These are phyloP conservation scores for Lactifluus pinguis DNA, from an alignment of 768 basidiomycete genomes.

Conservation along the genomic window DNA sequence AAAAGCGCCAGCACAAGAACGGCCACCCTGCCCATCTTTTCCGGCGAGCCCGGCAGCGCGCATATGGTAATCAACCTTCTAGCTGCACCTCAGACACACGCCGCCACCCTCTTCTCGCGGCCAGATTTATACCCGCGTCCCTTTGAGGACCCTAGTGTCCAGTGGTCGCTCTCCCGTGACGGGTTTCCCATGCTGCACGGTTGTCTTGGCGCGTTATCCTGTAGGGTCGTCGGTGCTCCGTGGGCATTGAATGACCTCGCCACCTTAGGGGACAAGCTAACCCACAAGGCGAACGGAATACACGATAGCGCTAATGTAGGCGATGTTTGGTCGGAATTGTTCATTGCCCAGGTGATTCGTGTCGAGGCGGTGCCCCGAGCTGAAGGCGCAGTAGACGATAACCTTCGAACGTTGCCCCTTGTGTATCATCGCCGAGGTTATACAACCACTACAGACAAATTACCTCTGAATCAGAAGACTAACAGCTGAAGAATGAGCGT, in stretches of 20 bases:
- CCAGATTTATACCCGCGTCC: conserved; percentile 60
- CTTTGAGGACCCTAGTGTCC: conserved; percentile 33
- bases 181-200: conserved; percentile 52
- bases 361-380: conserved; percentile 38
- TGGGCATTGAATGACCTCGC: conserved; percentile 53
- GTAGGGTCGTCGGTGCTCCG: conserved; percentile 51
- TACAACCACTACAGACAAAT: conserved; percentile 36
- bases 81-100: conserved; percentile 50
- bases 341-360: conserved; percentile 67
- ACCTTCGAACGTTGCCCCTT: conserved; percentile 39
- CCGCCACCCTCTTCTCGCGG: conserved; percentile 64
- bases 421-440: conserved; percentile 57
- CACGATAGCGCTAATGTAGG: conserved; percentile 21
- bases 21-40: conserved; percentile 15
- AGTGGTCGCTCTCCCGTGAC: conserved; percentile 37
- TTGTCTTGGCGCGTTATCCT: conserved; percentile 63
- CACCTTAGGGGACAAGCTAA: conserved; percentile 25
- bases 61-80: conserved; percentile 80
- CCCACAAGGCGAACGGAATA: conserved; percentile 12
- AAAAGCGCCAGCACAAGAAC: neutral
- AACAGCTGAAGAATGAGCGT: conserved; percentile 9
- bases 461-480: neutral
- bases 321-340: conserved; percentile 55
- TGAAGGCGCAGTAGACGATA: conserved; percentile 17
- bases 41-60: conserved; percentile 22